phyloP scores from a whole-genome alignment of 345 rosid species.

The Sonneratia alba region DNA sequence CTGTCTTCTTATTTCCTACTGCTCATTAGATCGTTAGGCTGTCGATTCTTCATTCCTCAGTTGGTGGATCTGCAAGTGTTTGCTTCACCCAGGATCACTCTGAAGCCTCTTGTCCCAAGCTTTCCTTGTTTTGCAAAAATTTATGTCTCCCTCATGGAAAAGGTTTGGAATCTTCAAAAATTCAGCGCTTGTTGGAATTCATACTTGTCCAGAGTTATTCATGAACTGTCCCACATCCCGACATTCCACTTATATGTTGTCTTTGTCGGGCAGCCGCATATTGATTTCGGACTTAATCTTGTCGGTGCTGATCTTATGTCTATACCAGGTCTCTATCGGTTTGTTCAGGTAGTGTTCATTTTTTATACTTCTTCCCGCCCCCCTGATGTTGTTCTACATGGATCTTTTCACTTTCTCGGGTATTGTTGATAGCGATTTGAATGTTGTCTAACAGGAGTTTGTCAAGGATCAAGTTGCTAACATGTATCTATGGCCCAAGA shows the following conservation, averaged over 20 bases:
- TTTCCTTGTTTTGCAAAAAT: constrained; percentile 95
- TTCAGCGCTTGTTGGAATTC: not conserved
- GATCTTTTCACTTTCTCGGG: not conserved
- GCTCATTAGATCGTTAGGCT: not conserved
- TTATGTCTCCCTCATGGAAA: constrained; percentile 84
- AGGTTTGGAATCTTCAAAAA: constrained; percentile 37
- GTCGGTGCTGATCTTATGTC: constrained; percentile 97
- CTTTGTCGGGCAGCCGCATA: constrained; percentile 64
- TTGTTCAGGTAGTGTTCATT: constrained; percentile 59
- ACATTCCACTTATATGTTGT: not conserved
- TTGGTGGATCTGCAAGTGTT: constrained; percentile 89
- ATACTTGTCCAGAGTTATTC: not conserved
- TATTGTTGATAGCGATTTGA: not conserved
- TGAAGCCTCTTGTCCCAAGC: constrained; percentile 88
- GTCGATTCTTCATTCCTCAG: constrained; percentile 21
- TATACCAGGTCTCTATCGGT: constrained; percentile 87
- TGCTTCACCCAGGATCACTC: constrained; percentile 80
- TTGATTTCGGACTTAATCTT: constrained; percentile 90
- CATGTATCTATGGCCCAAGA: constrained; percentile 96
- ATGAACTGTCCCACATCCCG: not conserved
- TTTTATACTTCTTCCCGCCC: not conserved
- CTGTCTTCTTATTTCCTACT: not conserved
- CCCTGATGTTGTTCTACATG: not conserved
- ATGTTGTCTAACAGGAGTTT: constrained; percentile 48
- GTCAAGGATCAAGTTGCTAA: constrained; percentile 88